Evolutionary conservation across 2,329 filamentous ascomycete genomes (phyloP), one percentile per base, ranked within the genome.

Genomic region (Pezicula radicicola): DNA sequence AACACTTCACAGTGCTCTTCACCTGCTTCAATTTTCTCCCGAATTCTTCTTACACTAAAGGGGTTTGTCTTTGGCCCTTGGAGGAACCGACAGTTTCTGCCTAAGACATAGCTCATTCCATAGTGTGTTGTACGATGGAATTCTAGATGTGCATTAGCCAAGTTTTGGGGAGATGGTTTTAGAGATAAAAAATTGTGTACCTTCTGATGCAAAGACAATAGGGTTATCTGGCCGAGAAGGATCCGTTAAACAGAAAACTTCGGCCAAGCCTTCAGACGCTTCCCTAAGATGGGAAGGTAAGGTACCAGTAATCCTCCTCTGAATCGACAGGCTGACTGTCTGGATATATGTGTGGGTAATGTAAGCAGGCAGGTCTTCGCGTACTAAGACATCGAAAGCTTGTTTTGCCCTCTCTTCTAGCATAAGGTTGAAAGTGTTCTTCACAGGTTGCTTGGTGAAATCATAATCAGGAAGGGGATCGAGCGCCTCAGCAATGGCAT

Each of bases 161-260:
- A 30, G 47, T 48, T 43, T 56, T 9, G 8, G n/a, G 10, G 4
- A 16, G 8, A 25, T 54, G 37, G 12, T 52, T n/a, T 27, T 42
- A 10, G 6, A 21, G 2, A 30, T 35, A 2, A 19, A 10, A 61
- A 3, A 2, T 19, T 19, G 2, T 66, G 55, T 64, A 87, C 85
- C 85, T 75, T 89, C 84, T 3, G 86, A 90, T 6, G 86, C 85
- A 67, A 91, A 89, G 2, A 91, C 81, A 54, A 91, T 88, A 0
- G 87, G 88, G 63, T 91, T 90, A 55, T 90, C 88, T 2, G 78
- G 74, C 52, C 87, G 74, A 1, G 85, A 87, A 8, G 88, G 87
- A 65, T 92, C 88, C 0, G 86, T 88, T 50, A 91, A 67, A 63
- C 87, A 91, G 60, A 91, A 91, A 0, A 89, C 87, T 64, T 91